Evolutionary conservation across 2,329 filamentous ascomycete genomes (phyloP).

Genomic region (Orbilia quercus): DNA sequence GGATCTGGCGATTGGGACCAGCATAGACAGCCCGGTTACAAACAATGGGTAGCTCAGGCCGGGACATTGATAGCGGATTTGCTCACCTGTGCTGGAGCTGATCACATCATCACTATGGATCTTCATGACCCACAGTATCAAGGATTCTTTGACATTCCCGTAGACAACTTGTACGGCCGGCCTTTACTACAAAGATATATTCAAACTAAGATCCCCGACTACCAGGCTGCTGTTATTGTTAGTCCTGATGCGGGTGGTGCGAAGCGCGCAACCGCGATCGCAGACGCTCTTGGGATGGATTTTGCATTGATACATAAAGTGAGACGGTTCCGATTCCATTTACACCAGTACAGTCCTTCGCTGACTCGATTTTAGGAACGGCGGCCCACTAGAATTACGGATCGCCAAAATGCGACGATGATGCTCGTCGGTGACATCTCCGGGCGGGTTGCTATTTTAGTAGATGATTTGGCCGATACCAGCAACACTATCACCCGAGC

Average conservation of each 20-base stretch:
- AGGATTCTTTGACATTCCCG: constrained; percentile 98
- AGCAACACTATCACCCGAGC: constrained; percentile 97
- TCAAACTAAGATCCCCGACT: constrained; percentile 84
- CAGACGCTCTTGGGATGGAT: constrained; percentile 89
- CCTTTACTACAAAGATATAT: constrained; percentile 77
- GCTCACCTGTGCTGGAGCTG: constrained; percentile 91
- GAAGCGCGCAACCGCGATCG: constrained; percentile 94
- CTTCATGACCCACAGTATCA: constrained; percentile 96
- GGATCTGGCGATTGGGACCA: constrained; percentile 71
- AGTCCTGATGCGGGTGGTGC: constrained; percentile 96
- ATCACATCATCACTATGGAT: constrained; percentile 98
- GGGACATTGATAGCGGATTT: constrained; percentile 94
- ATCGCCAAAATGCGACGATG: constrained; percentile 74
- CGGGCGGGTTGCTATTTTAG: constrained; percentile 83
- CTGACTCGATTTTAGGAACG: constrained; percentile 57
- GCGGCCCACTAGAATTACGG: constrained; percentile 80
- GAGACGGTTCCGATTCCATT: constrained; percentile 55
- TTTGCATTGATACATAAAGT: constrained; percentile 99
- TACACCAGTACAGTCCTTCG: background rate
- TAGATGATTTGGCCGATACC: constrained; percentile 95
- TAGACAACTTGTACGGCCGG: constrained; percentile 94
- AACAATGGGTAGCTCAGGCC: constrained; percentile 98
- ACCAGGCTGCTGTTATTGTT: constrained; percentile 88
- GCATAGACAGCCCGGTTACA: constrained; percentile 90
- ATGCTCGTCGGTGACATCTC: constrained; percentile 91